A percentile compares a stretch with the other conserved stretches of the same genome.
Evolutionary conservation across 257 asterid species (phyloP).

Genomic region (Nicotiana knightiana): DNA sequence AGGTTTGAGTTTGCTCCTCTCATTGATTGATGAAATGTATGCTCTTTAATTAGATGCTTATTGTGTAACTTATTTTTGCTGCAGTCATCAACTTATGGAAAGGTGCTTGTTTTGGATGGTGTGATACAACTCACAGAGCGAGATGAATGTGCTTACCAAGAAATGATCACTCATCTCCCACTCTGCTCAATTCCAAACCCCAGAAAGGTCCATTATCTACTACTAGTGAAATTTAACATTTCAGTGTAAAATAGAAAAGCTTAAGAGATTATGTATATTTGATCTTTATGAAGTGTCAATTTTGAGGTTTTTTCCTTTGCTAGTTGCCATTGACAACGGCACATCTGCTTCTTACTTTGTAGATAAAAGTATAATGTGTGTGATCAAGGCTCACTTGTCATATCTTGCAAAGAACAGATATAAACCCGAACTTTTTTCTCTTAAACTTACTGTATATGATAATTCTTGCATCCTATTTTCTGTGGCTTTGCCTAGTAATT

Average conservation of each 20-base stretch:
- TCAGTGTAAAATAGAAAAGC: neutral
- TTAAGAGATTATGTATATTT: neutral
- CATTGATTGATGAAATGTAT: neutral
- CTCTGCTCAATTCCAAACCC: constrained; percentile 90
- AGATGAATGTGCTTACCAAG: constrained; percentile 99
- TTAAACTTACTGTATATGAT: neutral
- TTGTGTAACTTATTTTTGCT: constrained; percentile 11
- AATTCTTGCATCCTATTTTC: neutral
- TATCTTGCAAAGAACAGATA: neutral
- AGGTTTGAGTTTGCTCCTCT: constrained; percentile 1
- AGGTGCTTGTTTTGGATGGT: constrained; percentile 96
- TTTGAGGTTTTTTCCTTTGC: neutral
- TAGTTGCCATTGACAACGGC: neutral
- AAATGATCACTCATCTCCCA: constrained; percentile 94
- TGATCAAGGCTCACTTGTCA: neutral
- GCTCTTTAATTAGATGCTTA: neutral
- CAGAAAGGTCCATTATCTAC: constrained; percentile 48
- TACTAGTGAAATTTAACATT: neutral
- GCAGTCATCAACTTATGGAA: constrained; percentile 91
- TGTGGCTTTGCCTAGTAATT: neutral
- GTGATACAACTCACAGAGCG: constrained; percentile 96
- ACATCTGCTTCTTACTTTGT: neutral
- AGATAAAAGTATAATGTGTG: neutral
- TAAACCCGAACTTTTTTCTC: neutral
- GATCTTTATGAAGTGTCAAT: neutral